These are phyloP conservation scores for Yamadazyma kanchanaburiensis DNA, from an alignment of 1,139 yeast genomes.

Conservation along the genomic window DNA sequence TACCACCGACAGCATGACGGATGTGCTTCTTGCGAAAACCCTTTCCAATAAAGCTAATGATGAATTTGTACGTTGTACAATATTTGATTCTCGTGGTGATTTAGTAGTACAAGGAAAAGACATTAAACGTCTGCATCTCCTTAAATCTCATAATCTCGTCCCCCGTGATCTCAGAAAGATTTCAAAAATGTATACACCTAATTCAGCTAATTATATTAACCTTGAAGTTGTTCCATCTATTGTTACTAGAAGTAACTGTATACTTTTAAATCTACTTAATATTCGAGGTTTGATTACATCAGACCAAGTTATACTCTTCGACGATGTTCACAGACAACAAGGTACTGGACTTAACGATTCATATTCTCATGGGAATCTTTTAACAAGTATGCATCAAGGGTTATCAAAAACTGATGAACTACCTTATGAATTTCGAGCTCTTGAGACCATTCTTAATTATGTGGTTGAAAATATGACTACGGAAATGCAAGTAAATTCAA, in stretches of 20 bases:
- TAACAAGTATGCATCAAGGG: slow-evolving; percentile 29
- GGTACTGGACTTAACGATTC: slow-evolving; percentile 32
- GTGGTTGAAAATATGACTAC: slow-evolving; percentile 37
- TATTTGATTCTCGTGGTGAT: slow-evolving; percentile 34
- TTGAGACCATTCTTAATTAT: slow-evolving; percentile 40
- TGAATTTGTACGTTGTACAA: slow-evolving; percentile 57
- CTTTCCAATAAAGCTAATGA: slow-evolving; percentile 20
- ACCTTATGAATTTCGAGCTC: slow-evolving; percentile 44
- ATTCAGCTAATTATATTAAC: slow-evolving; percentile 17
- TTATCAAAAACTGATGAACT: slow-evolving; percentile 23
- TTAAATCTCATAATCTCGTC: slow-evolving; percentile 33
- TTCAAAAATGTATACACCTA: slow-evolving; percentile 19
- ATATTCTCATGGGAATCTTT: slow-evolving; percentile 32
- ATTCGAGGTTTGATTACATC: slow-evolving; percentile 40
- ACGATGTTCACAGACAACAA: slow-evolving; percentile 15
- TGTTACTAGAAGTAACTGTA: slow-evolving; percentile 32
- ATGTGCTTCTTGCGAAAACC: slow-evolving; percentile 21
- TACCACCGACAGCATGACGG: slow-evolving; percentile 15
- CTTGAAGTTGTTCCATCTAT: slow-evolving; percentile 45
- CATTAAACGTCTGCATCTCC: slow-evolving; percentile 31
- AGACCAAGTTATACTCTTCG: slow-evolving; percentile 40
- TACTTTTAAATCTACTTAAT: slow-evolving; percentile 39
- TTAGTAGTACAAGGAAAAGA: slow-evolving; percentile 41
- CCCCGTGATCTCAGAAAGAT: slow-evolving; percentile 44
- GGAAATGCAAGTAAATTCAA: slow-evolving; percentile 43